These are phyloP conservation scores for Cichorium intybus DNA, from an alignment of 140 eudicot genomes.

Conservation along the genomic window DNA sequence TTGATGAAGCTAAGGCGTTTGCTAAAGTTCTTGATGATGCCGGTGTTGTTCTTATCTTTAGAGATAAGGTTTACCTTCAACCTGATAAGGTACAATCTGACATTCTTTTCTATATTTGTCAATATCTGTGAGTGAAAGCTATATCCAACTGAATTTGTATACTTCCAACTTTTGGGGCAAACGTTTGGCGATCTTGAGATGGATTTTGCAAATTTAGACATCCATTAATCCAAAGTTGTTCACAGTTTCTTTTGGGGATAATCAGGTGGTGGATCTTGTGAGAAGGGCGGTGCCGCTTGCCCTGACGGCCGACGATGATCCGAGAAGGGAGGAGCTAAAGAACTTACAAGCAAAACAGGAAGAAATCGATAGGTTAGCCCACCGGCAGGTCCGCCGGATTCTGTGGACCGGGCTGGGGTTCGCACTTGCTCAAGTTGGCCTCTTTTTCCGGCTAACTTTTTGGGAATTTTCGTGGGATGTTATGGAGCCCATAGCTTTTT, in stretches of 20 bases:
- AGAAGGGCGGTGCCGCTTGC: constrained; percentile 90
- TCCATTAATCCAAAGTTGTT: too few species aligned
- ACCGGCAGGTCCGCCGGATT: constrained; percentile 79
- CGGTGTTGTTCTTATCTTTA: constrained; percentile 78
- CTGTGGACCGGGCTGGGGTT: constrained; percentile 75
- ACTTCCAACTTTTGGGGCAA: background rate
- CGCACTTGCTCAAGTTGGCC: constrained; percentile 57
- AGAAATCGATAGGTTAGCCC: constrained; percentile 72
- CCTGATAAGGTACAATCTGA: constrained; percentile 53
- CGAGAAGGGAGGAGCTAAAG: constrained; percentile 64
- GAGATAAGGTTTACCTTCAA: constrained; percentile 63
- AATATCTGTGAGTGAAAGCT: background rate
- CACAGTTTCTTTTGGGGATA: background rate
- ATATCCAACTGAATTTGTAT: background rate
- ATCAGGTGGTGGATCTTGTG: constrained; percentile 83
- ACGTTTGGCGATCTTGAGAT: too few species aligned
- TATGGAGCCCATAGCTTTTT: constrained; percentile 92
- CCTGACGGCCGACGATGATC: constrained; percentile 75
- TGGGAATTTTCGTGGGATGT: constrained; percentile 99
- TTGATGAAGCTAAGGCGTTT: constrained; percentile 65
- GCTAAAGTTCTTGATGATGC: constrained; percentile 88
- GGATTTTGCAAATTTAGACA: too few species aligned
- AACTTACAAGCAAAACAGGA: constrained; percentile 66
- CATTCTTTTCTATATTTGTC: background rate
- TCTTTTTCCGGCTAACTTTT: constrained; percentile 87